Base-by-base conservation (phyloP, 2,329 filamentous ascomycete species). In the Xylariaceae sp. region DNA sequence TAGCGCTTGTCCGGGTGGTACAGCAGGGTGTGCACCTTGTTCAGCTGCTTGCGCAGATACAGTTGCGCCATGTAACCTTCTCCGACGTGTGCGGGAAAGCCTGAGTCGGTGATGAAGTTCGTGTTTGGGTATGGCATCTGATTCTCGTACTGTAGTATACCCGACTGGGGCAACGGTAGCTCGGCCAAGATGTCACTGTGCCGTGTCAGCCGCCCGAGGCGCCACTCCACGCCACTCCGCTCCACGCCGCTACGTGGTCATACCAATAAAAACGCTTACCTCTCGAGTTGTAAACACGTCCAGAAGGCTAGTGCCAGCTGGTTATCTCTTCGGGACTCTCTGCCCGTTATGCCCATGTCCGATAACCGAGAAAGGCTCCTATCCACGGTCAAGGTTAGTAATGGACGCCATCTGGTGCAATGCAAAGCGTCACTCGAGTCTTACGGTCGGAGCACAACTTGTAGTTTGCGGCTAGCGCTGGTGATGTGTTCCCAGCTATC, bases 241-340 rank as follows among this genome's bases (percentile, higher is more conserved):
- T n/a, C n/a, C n/a, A n/a, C n/a, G n/a, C n/a, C n/a, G n/a, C n/a
- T n/a, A n/a, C n/a, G n/a, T n/a, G n/a, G n/a, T n/a, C n/a, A n/a
- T n/a, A n/a, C n/a, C n/a, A n/a, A n/a, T n/a, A 21, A 16, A 15
- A 31, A 2, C 4, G 4, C 12, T 50, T 61, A 87, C 83, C 83
- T 95, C 63, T 97, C 90, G 9, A 97, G 71, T 56, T 97, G 90
- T 47, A 96, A 68, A 58, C 87, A 94, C 6, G 89, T 92, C 90
- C 90, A 97, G 54, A 89, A 96, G 0, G 87, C 83, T 51, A 94
- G 74, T 11, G 83, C 70, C 24, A 83, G 70, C 40, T 83, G 70
- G 55, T 88, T 86, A 52, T 81, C 74, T 31, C 67, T 51, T 41
- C 59, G 62, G 27, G 67, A 70, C 27, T 61, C 63, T 5, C 38